Evolutionary conservation across 495 filamentous ascomycete genomes (phyloP).

Genomic region (Xanthoparmelia taractica): DNA sequence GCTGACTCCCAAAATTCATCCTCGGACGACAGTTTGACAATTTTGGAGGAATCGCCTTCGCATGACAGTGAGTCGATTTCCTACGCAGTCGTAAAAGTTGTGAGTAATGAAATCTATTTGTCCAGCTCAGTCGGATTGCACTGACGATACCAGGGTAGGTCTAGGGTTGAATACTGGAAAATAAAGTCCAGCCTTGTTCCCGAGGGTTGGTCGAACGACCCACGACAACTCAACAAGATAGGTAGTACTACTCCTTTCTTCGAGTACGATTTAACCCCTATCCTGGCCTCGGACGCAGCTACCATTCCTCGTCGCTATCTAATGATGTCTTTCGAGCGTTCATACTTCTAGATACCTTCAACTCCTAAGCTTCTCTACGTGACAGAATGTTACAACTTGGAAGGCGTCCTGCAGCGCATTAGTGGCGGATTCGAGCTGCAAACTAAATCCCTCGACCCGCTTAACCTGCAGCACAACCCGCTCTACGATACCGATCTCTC

Average conservation of each 20-base stretch:
- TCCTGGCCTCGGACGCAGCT: no score
- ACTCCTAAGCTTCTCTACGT: not conserved
- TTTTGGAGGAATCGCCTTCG: not conserved
- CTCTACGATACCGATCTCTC: not conserved
- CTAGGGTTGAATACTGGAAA: not conserved
- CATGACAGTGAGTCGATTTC: not conserved
- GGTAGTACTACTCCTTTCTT: not conserved
- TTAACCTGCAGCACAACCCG: not conserved
- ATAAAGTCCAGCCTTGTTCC: not conserved
- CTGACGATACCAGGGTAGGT: not conserved
- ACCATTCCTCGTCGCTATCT: not conserved
- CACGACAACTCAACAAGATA: not conserved
- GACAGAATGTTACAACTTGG: not conserved
- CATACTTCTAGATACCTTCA: not conserved
- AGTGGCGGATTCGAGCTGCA: not conserved
- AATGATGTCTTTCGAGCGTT: not conserved
- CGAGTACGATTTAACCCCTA: not conserved
- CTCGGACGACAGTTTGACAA: not conserved
- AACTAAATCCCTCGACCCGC: no score
- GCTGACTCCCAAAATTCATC: not conserved
- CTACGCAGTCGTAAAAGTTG: not conserved
- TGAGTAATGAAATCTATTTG: not conserved
- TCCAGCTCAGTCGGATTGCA: not conserved
- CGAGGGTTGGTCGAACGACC: not conserved
- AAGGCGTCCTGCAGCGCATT: not conserved